Conservation (phyloP, 345 rosid species). For the Toxicodendron radicans region DNA sequence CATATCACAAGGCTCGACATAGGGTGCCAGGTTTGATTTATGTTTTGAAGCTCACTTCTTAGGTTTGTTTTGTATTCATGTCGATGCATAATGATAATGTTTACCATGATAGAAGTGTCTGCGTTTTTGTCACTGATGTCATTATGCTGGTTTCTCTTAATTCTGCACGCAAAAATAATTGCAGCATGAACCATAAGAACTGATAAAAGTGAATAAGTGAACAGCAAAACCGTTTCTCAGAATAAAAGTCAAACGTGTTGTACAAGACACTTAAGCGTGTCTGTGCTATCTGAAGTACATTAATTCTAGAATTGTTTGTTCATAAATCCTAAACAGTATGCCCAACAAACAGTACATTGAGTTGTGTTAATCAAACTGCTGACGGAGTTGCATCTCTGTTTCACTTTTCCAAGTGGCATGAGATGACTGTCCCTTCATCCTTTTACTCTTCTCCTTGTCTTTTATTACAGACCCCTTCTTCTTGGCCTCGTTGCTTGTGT, state of each 20-base stretch:
- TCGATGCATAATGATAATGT: background rate
- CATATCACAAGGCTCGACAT: background rate
- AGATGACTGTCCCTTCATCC: conserved; percentile 95
- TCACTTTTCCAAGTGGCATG: conserved; percentile 98
- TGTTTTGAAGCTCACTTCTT: conserved; percentile 1
- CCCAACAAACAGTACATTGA: background rate
- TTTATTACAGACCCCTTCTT: conserved; percentile 78
- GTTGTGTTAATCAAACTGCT: conserved; percentile 63
- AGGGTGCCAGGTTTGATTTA: conserved; percentile 11
- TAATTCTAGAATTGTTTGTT: background rate
- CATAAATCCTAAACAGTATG: background rate
- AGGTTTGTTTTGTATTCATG: background rate
- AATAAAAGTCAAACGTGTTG: too few species aligned
- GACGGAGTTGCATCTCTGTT: conserved; percentile 95
- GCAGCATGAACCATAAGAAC: background rate
- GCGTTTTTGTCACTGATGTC: background rate
- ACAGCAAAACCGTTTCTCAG: too few species aligned
- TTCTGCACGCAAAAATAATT: too few species aligned
- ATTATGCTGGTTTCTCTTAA: background rate
- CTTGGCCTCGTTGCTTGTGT: conserved; percentile 46
- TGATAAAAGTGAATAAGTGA: too few species aligned
- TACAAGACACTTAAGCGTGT: too few species aligned
- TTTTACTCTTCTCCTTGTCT: conserved; percentile 89
- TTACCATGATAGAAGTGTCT: background rate
- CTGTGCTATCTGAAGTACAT: background rate